phyloP scores from a whole-genome alignment of 305 asterid genomes.

The Fraxinus xanthoxyloides region DNA sequence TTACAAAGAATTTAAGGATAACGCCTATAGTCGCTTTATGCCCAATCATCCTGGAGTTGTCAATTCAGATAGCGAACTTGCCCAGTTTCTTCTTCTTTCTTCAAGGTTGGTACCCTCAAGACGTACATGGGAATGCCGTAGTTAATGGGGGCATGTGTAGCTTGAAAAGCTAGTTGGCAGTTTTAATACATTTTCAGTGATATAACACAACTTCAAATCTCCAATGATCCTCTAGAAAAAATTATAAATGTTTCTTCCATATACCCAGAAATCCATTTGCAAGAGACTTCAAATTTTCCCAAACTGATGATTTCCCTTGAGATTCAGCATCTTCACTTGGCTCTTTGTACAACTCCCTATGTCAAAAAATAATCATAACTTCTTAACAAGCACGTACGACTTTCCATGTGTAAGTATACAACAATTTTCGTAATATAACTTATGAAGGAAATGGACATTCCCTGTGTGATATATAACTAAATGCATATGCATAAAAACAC shows the following conservation, averaged over 20 bases:
- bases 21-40: neutral
- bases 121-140: neutral
- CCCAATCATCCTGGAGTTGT: neutral
- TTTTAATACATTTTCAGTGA: neutral
- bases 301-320: slow-evolving; percentile 40
- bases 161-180: neutral
- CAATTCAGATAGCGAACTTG: neutral
- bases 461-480: neutral
- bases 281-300: slow-evolving; percentile 69
- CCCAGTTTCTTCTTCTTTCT: neutral
- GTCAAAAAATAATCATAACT: slow-evolving; percentile 1
- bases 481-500: neutral
- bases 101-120: neutral
- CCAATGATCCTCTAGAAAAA: neutral
- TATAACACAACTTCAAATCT: neutral
- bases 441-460: neutral
- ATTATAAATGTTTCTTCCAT: slow-evolving; percentile 48
- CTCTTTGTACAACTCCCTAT: slow-evolving; percentile 43
- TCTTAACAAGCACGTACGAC: neutral
- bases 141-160: neutral
- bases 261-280: slow-evolving; percentile 58
- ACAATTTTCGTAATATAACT: neutral
- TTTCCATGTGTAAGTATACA: neutral
- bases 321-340: slow-evolving; percentile 30
- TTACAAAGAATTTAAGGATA: neutral